Base-by-base conservation (phyloP, 148 eudicot species). In the Salicornia ramosissima region DNA sequence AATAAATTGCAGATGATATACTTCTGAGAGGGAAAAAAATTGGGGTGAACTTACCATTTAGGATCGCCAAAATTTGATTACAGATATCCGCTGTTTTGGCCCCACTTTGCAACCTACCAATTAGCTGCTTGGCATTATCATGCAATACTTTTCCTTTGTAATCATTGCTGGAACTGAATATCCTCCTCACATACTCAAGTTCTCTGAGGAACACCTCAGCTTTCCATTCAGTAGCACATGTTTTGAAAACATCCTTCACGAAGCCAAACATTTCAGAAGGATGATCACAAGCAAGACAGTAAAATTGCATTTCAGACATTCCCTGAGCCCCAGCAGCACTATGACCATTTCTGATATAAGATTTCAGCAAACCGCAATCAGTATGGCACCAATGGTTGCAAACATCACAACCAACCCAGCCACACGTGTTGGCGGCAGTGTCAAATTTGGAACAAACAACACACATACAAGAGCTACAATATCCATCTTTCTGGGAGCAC, bases 241-340 rank as follows among this genome's bases (percentile, higher is more conserved):
- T 83, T 73, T 83, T 92, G 31, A 94, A 94, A 77, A 94, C 99
- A 78, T 90, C 99, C 78, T 83, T 90, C 72, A 94, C 99, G 73
- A 94, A 94, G 51, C 99, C 99, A 71, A 85, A 94, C 99, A 94
- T 94, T 79, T 94, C 99, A 62, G 96, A 94, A 4, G 97, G 99
- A 79, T 90, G 97, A 63, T 82, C 85, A 78, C 99, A 94, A 5
- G 97, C 96, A 80, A 87, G 88, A 83, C 99, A 94, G 75, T 88
- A 85, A 75, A 94, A 91, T 77, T 94, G 99, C 93, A 90, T 88
- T 77, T 94, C 97, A 57, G 85, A 81, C 31, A 78, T 55, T 51
- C 87, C 92, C 45, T 79, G 82, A 69, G 72, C 66, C 24, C 89
- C 85, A 43, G 77, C 54, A 58, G 77, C 88, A 84, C 91, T 88